Evolutionary conservation across 495 filamentous ascomycete species (phyloP).

Genomic region (Podospora pseudocomata): DNA sequence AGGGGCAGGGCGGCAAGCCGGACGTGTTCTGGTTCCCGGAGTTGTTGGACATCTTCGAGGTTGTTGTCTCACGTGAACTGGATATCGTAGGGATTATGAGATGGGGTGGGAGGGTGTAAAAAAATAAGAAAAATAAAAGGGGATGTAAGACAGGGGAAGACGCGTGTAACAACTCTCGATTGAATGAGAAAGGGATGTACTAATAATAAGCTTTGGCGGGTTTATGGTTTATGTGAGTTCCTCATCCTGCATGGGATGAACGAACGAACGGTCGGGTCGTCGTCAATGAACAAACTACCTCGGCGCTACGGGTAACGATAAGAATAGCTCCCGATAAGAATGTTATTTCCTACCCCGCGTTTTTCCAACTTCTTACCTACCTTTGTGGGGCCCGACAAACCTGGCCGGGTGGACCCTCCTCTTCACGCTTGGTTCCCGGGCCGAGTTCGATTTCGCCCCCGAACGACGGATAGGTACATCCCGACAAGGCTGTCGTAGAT

Average conservation of each 20-base stretch:
- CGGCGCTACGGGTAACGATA: neutral
- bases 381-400: neutral
- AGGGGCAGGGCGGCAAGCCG: constrained; percentile 31
- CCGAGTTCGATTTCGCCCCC: neutral
- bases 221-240: too few relatives aligned
- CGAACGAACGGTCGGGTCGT: too few relatives aligned
- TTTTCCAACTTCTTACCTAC: neutral
- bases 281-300: neutral
- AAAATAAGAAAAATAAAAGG: neutral
- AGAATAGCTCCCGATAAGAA: neutral
- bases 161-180: neutral
- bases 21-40: neutral
- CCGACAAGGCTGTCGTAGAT: neutral
- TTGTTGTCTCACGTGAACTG: too few relatives aligned
- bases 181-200: neutral
- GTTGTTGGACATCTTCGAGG: neutral
- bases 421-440: neutral
- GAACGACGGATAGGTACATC: neutral
- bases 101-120: neutral
- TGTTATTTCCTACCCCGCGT: neutral
- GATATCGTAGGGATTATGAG: too few relatives aligned
- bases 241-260: neutral
- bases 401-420: neutral
- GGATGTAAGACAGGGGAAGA: neutral
- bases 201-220: neutral